Percentiles rank a stretch among this genome's conserved stretches.
Conservation (phyloP, 495 filamentous ascomycete species). For the Aspergillus sclerotiicarbonarius region DNA sequence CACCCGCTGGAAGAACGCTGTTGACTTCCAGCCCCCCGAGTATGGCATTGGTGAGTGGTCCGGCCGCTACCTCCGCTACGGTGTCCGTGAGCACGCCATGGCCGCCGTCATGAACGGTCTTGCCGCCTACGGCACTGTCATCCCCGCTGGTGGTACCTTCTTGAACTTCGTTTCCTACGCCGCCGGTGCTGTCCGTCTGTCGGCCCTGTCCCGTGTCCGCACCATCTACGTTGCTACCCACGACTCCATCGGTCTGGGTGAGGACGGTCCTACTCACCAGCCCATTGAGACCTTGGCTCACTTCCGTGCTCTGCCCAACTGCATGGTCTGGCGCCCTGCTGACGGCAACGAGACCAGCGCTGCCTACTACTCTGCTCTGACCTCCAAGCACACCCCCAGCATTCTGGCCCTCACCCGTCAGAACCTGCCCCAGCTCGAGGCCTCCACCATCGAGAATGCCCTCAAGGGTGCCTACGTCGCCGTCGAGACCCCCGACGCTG, state of each 20-base stretch:
- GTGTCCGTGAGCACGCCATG: constrained; percentile 97
- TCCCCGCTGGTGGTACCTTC: constrained; percentile 95
- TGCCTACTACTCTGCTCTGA: constrained; percentile 95
- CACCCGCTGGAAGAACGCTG: constrained; percentile 93
- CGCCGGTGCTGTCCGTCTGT: constrained; percentile 91
- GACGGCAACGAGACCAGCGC: constrained; percentile 98
- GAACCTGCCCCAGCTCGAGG: constrained; percentile 97
- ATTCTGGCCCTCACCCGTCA: constrained; percentile 95
- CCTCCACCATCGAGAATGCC: constrained; percentile 79
- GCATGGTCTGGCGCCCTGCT: constrained; percentile 99
- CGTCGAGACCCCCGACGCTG: constrained; percentile 78
- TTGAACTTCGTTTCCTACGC: constrained; percentile 99
- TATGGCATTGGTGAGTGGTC: constrained; percentile 80
- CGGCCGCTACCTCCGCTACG: constrained; percentile 95
- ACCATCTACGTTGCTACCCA: constrained; percentile 97
- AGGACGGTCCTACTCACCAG: constrained; percentile 98
- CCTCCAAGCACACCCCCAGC: constrained; percentile 83
- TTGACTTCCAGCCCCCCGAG: constrained; percentile 94
- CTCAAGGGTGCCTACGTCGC: constrained; percentile 94
- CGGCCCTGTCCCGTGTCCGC: constrained; percentile 85
- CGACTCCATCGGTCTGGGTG: constrained; percentile 98
- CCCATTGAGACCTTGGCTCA: constrained; percentile 99
- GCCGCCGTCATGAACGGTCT: constrained; percentile 98
- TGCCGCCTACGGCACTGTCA: constrained; percentile 88
- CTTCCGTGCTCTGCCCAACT: constrained; percentile 98